Conservation (phyloP, 2,329 filamentous ascomycete genomes). For the Colletotrichum coccodes region DNA sequence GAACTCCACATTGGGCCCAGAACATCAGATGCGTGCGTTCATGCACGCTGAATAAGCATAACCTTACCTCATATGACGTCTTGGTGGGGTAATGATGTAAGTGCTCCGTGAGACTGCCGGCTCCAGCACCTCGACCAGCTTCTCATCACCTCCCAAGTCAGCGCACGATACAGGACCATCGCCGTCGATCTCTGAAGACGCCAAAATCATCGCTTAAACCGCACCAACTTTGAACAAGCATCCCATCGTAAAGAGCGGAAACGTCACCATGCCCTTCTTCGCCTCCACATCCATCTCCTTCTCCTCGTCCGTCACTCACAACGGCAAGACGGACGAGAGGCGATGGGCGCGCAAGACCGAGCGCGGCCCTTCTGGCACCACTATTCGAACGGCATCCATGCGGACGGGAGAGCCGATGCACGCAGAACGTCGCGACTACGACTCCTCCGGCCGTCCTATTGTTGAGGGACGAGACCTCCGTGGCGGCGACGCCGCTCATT, state of each 20-base stretch:
- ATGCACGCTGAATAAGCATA: background rate
- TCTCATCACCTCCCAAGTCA: background rate
- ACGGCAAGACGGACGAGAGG: constrained; percentile 20
- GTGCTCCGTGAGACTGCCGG: background rate
- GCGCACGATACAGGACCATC: background rate
- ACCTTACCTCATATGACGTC: background rate
- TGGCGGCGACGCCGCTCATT: background rate
- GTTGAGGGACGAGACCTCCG: constrained; percentile 10
- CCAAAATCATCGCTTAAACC: background rate
- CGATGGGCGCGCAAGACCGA: constrained; percentile 18
- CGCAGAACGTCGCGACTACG: constrained; percentile 16
- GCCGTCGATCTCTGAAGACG: background rate
- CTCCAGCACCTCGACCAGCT: background rate
- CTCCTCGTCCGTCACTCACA: constrained; percentile 15
- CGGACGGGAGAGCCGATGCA: constrained; percentile 7
- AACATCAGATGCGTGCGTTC: background rate
- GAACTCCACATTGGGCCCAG: background rate
- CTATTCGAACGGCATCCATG: constrained; percentile 16
- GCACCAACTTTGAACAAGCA: no score
- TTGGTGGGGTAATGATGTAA: background rate
- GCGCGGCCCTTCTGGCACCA: background rate
- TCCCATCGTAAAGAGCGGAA: background rate
- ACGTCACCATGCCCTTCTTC: constrained; percentile 2
- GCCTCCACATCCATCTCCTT: constrained; percentile 20
- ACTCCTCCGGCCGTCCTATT: constrained; percentile 11